Evolutionary conservation across 2,329 filamentous ascomycete species (phyloP), one percentile per base, ranked within the genome.

Genomic region (Escovopsis sp.): DNA sequence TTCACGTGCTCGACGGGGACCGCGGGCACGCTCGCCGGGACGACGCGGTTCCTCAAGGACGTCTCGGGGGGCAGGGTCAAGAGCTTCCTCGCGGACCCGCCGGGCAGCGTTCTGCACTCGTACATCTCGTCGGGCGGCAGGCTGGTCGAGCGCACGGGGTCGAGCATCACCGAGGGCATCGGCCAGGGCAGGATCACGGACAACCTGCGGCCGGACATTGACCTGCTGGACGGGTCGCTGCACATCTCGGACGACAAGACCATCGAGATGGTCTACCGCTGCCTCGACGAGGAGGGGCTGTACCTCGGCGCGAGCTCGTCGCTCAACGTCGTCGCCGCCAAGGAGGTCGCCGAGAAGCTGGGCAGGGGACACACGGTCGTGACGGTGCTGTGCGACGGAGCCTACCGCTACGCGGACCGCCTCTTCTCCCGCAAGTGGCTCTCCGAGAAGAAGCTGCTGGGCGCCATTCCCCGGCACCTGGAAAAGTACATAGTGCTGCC

Each of bases 1-100:
- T 98, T 98, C 56, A 95, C 87, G 3, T 96, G 89, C 63, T 82
- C 88, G 3, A 95, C 89, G 0, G 91, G 91, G 39, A 98, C 91
- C 0, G 91, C 75, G 6, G 91, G 91, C 38, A 96, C 89, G 1
- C 70, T 96, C 26, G 91, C 91, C 1, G 91, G 91, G 45, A 77
- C 81, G 11, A 94, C 91, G 46, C 70, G 87, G 39, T 96, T 85
- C 61, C 66, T 98, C 41, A 98, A 96, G 71, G 82, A 86, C 11
- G 74, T 76, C 37, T 86, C 80, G 26, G 70, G 76, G 43, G 87
- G 88, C 0, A 68, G 71, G 34, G 88, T 96, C 32, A 86, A 91
- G 69, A 77, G 75, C 59, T 94, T 84, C 69, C 75, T 98, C 19
- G 91, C 91, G 28, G 91, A 98, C 61, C 91, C 91, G 2, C 91